Evolutionary conservation across 2,329 filamentous ascomycete species (phyloP), one percentile per base, ranked within the genome.

Genomic region (Neoscytalidium dimidiatum): DNA sequence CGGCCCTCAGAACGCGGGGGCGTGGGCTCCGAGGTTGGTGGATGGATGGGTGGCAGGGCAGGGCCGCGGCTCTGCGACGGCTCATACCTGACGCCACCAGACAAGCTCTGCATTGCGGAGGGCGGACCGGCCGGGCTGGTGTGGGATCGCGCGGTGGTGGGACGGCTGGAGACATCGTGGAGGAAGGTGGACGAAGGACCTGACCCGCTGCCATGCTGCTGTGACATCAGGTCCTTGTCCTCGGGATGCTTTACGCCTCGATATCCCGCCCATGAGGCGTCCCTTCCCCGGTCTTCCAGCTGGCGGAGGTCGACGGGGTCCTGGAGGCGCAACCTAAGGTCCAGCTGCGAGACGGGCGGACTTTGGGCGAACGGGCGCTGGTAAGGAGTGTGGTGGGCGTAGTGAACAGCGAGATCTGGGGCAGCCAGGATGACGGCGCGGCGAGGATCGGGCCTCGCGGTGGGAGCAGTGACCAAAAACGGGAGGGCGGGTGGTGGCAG

Each of bases 371-470:
- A 62, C 21, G 52, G 64, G 38, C 17, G 41, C 33, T 29, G 66
- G 66, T 74, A 78, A 68, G 71, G 74, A 73, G 68, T 33, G 48
- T 64, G 67, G 71, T 75, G 72, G 61, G 71, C 68, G 66, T 71
- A 69, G 64, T 71, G 71, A 60, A 77, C 71, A 69, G 75, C 74
- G 66, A 77, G 72, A 29, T 72, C 72, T 72, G 76, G 74, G 64
- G 76, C 71, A 74, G 76, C 76, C 76, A 78, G 73, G 56, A 66
- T 77, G 76, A 74, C 69, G 38, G 58, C 48, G 62, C 28, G 52
- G 43, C 33, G 63, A 43, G 63, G 63, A 51, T 19, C 57, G 38
- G 14, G 48, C 49, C 61, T 46, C 48, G 61, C 48, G 28, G 35
- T 14, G 61, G 26, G 3, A 56, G 35, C n/a, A 56, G 61, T n/a